Evolutionary conservation across 192 early-diverging fungal species (phyloP).

Genomic region (Entophlyctis luteolus): DNA sequence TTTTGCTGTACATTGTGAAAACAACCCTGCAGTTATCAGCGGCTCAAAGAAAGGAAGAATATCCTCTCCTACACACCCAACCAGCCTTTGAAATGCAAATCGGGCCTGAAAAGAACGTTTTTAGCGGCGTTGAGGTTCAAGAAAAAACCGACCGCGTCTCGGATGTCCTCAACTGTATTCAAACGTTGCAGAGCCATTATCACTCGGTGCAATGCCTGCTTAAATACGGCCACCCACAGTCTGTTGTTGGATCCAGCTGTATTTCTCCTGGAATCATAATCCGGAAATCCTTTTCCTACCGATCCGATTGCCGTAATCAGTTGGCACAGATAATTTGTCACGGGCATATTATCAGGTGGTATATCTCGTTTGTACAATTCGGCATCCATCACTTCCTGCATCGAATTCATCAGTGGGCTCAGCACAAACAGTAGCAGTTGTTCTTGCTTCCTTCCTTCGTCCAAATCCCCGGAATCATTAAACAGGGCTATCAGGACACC

Average conservation of each 20-base stretch:
- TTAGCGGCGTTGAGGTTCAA: constrained; percentile 78
- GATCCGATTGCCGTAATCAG: constrained; percentile 79
- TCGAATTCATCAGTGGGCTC: constrained; percentile 70
- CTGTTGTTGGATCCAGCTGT: constrained; percentile 28
- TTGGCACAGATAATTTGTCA: constrained; percentile 75
- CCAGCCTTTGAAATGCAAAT: constrained; percentile 77
- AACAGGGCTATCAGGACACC: constrained; percentile 85
- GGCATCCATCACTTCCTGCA: constrained; percentile 69
- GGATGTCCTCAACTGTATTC: constrained; percentile 36
- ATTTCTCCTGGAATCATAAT: constrained; percentile 28
- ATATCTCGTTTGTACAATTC: constrained; percentile 58
- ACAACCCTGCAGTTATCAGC: constrained; percentile 67
- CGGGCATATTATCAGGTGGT: constrained; percentile 61
- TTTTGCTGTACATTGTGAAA: constrained; percentile 69
- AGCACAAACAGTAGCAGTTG: constrained; percentile 68
- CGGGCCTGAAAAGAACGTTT: constrained; percentile 34
- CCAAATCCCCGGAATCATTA: constrained; percentile 56
- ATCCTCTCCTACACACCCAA: constrained; percentile 79
- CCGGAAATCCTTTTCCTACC: constrained; percentile 77
- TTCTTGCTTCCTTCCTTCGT: too few species aligned
- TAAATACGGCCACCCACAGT: constrained; percentile 67
- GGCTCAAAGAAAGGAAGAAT: constrained; percentile 75
- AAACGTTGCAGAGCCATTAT: constrained; percentile 44
- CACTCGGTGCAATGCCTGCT: constrained; percentile 64
- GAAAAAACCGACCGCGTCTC: constrained; percentile 62